These are phyloP conservation scores for Fusarium veterinarium DNA, from an alignment of 2,329 filamentous ascomycete species.

Conservation along the genomic window DNA sequence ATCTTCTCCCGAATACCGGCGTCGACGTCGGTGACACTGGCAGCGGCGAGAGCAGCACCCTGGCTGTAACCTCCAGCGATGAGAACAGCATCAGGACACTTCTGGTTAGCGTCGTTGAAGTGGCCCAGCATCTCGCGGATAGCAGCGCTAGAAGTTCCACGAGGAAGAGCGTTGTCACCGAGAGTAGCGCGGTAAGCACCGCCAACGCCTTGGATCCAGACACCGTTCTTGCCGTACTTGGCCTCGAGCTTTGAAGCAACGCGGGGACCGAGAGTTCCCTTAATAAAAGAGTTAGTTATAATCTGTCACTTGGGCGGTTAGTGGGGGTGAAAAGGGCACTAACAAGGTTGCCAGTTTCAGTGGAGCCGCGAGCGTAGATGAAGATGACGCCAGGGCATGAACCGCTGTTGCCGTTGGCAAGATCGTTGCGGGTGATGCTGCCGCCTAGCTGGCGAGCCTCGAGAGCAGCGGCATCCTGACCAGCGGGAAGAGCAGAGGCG, in stretches of 20 bases:
- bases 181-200: constrained; percentile 53
- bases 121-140: constrained; percentile 56
- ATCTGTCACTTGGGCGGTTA: not conserved
- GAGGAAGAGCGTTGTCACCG: constrained; percentile 51
- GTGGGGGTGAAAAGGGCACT: not conserved
- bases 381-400: constrained; percentile 53
- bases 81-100: constrained; percentile 57
- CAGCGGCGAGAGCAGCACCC: constrained; percentile 58
- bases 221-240: constrained; percentile 37
- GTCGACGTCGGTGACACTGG: constrained; percentile 51
- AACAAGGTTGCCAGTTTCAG: constrained; percentile 55
- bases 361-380: constrained; percentile 55
- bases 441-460: constrained; percentile 34
- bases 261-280: constrained; percentile 48
- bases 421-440: constrained; percentile 41
- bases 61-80: constrained; percentile 57
- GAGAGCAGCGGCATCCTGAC: not conserved
- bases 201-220: constrained; percentile 60
- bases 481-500: constrained; percentile 26
- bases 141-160: constrained; percentile 51
- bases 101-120: constrained; percentile 53
- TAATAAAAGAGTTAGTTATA: not conserved
- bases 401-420: constrained; percentile 43
- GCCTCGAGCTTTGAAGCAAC: constrained; percentile 46
- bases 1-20: constrained; percentile 48